Evolutionary conservation across 345 rosid species (phyloP), one percentile per base, ranked within the genome.

Genomic region (Schrenkiella parvula): DNA sequence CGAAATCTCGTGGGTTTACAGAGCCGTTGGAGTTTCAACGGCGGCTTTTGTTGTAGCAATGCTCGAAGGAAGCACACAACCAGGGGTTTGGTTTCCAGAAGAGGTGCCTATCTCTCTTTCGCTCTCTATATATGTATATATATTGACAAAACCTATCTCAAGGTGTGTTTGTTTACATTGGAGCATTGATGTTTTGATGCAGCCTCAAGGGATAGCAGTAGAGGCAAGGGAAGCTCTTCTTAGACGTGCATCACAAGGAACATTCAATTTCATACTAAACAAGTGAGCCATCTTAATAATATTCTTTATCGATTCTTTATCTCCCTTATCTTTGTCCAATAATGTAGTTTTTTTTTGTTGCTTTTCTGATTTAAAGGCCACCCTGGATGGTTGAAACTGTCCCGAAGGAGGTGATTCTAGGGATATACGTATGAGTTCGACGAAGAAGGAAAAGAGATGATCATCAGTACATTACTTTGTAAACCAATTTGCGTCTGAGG

Each of bases 81-180:
- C 99, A 0, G 99, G 99, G 32, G 96, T 91, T 46, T 95, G 97
- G 99, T 89, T 91, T 80, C 99, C 95, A 0, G 97, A 95, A 81
- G 99, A 95, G 95, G 93, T 88, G 1, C 11, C 12, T 23, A 21
- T 58, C 68, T 43, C 67, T 34, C 14, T 29, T 55, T 63, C 39
- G 19, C n/a, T 12, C 6, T 44, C n/a, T n/a, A n/a, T n/a, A n/a
- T n/a, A n/a, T n/a, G n/a, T n/a, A n/a, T n/a, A 8, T 32, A 55
- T 29, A 8, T 31, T 9, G 14, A 37, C 12, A 47, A 44, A 3
- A 28, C 15, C 9, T 13, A 19, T 25, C 8, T 39, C 6, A 31
- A 7, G 22, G 15, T 59, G 23, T 50, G 4, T 56, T 47, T 44
- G 51, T 13, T 48, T 58, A 41, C 6, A 14, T 9, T 19, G 26